phyloP scores from a whole-genome alignment of 371 early-diverging fungal species.

The Saksenaea vasiformis region DNA sequence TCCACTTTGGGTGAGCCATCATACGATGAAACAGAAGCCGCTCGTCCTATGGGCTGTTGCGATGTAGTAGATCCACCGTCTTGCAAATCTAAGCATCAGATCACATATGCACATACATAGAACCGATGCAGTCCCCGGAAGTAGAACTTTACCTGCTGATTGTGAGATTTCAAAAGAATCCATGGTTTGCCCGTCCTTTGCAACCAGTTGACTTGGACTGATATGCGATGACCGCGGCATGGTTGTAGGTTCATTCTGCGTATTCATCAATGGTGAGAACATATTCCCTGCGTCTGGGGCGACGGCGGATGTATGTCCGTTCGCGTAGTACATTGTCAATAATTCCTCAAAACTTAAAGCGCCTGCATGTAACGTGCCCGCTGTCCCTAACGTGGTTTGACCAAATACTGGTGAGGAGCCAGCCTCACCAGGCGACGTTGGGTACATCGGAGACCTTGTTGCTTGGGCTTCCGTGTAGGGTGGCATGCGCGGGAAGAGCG shows the following conservation, averaged over 20 bases:
- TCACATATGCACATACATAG: not conserved
- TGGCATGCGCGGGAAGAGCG: conserved; percentile 10
- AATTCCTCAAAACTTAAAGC: conserved; percentile 29
- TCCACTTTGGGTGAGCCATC: conserved; percentile 2
- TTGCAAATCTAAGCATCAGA: not conserved
- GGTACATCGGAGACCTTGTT: conserved; percentile 13
- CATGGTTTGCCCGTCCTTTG: conserved; percentile 1
- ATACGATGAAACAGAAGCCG: not conserved
- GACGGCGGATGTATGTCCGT: conserved; percentile 2
- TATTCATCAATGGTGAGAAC: conserved; percentile 11
- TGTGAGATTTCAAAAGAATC: conserved; percentile 12
- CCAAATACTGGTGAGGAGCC: conserved; percentile 12
- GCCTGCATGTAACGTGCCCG: conserved; percentile 19
- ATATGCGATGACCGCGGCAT: conserved; percentile 22
- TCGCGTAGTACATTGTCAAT: conserved; percentile 18
- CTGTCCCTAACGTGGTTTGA: conserved; percentile 3
- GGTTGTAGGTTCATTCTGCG: not conserved
- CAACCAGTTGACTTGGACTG: conserved; percentile 37
- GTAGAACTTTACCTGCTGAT: conserved; percentile 3
- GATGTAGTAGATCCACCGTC: not conserved
- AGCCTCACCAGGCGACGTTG: conserved; percentile 10
- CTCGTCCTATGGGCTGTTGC: not conserved
- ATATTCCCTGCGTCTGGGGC: not conserved
- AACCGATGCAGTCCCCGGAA: not conserved
- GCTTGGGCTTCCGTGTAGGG: conserved; percentile 18